phyloP scores from a whole-genome alignment of 1,284 basidiomycete genomes.

The Ceratobasidium sp. region DNA sequence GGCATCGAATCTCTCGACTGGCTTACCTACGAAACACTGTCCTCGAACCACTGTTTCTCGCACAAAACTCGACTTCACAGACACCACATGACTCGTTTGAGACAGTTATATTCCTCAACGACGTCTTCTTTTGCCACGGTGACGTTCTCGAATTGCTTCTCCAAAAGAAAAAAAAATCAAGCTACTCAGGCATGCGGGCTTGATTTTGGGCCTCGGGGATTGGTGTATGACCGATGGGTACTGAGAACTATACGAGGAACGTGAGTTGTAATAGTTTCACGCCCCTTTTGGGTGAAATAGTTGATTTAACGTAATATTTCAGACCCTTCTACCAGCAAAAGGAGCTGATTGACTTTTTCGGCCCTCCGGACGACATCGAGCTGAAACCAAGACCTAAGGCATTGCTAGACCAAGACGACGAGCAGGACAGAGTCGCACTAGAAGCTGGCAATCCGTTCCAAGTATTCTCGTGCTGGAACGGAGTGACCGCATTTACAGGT shows the following conservation, averaged over 20 bases:
- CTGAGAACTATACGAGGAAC: constrained; percentile 56
- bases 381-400: constrained; percentile 44
- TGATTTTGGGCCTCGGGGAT: constrained; percentile 54
- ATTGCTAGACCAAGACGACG: constrained; percentile 50
- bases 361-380: constrained; percentile 41
- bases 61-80: constrained; percentile 44
- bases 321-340: constrained; percentile 45
- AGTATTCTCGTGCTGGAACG: constrained; percentile 57
- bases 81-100: constrained; percentile 49
- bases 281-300: too few relatives aligned
- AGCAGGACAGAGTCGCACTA: constrained; percentile 50
- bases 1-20: constrained; percentile 53
- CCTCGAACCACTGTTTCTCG: constrained; percentile 54
- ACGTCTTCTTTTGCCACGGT: constrained; percentile 55
- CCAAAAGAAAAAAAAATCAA: constrained; percentile 55
- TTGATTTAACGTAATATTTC: too few relatives aligned
- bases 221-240: constrained; percentile 60
- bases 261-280: too few relatives aligned
- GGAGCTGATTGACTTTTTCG: constrained; percentile 42
- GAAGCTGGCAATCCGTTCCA: constrained; percentile 54
- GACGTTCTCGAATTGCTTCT: constrained; percentile 58
- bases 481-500: constrained; percentile 52
- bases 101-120: constrained; percentile 58
- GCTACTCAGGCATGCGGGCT: constrained; percentile 59
- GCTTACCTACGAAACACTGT: constrained; percentile 57